Evolutionary conservation across 1,284 basidiomycete genomes (phyloP).

Genomic region (Chalciporus sp.): DNA sequence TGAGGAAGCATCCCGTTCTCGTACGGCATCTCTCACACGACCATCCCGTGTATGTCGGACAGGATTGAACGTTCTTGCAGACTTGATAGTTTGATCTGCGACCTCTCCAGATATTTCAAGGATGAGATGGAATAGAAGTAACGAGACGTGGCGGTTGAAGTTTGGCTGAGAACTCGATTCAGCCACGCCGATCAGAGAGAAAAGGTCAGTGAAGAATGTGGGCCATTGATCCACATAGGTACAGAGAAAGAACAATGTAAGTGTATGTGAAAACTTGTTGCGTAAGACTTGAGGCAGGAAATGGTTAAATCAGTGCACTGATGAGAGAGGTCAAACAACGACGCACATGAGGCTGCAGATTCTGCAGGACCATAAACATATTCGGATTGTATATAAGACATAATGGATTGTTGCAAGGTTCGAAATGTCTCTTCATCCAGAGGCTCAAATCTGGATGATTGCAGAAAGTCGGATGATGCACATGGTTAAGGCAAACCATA

Average conservation of each 20-base stretch:
- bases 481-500: conserved; percentile 14
- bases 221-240: conserved; percentile 87
- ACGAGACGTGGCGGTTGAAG: conserved; percentile 79
- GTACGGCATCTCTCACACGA: conserved; percentile 85
- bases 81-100: conserved; percentile 87
- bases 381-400: conserved; percentile 79
- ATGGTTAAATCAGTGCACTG: conserved; percentile 8
- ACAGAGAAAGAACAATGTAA: conserved; percentile 92
- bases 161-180: conserved; percentile 56
- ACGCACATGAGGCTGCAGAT: conserved; percentile 72
- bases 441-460: conserved; percentile 58
- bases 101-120: conserved; percentile 93
- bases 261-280: conserved; percentile 98
- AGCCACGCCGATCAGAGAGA: conserved; percentile 68
- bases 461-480: conserved; percentile 6
- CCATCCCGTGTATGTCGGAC: conserved; percentile 79
- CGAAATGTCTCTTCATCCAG: conserved; percentile 71
- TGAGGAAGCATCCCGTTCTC: conserved; percentile 83
- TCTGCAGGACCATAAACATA: conserved; percentile 79
- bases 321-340: neutral
- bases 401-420: conserved; percentile 66
- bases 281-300: conserved; percentile 63
- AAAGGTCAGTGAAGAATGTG: conserved; percentile 78
- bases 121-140: conserved; percentile 86
- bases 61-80: conserved; percentile 71